phyloP scores from a whole-genome alignment of 176 grass and related monocot genomes.

The Eragrostis curvula region DNA sequence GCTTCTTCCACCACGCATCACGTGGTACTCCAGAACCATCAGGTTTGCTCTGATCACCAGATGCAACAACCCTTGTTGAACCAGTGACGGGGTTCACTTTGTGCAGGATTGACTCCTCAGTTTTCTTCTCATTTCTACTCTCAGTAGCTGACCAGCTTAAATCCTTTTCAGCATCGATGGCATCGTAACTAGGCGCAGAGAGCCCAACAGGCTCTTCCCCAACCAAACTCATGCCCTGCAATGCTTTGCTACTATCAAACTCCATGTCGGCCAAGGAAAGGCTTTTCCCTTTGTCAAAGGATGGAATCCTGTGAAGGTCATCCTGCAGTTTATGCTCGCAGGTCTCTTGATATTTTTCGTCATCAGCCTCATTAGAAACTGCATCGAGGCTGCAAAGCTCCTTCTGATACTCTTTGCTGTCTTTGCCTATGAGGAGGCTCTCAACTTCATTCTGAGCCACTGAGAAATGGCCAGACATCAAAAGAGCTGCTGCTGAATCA shows the following conservation, averaged over 20 bases:
- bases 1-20: conserved; percentile 61
- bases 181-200: conserved; percentile 27
- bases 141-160: conserved; percentile 9
- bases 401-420: conserved; percentile 38
- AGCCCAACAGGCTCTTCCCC: conserved; percentile 21
- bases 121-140: conserved; percentile 14
- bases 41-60: conserved; percentile 38
- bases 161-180: conserved; percentile 32
- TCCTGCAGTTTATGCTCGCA: conserved; percentile 35
- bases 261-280: conserved; percentile 41
- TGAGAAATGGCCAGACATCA: conserved; percentile 80
- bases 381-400: conserved; percentile 32
- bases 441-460: conserved; percentile 50
- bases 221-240: conserved; percentile 13
- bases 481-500: conserved; percentile 53
- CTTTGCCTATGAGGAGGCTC: conserved; percentile 33
- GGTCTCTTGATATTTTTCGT: conserved; percentile 23
- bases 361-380: not conserved
- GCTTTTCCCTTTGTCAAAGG: conserved; percentile 46
- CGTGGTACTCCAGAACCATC: conserved; percentile 40
- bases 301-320: conserved; percentile 24
- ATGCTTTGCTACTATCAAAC: conserved; percentile 21
- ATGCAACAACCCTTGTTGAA: conserved; percentile 26
- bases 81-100: conserved; percentile 5
- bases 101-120: conserved; percentile 11